Evolutionary conservation across 352 stramenopile genomes (phyloP).

Genomic region (Globisporangium camurandrum): DNA sequence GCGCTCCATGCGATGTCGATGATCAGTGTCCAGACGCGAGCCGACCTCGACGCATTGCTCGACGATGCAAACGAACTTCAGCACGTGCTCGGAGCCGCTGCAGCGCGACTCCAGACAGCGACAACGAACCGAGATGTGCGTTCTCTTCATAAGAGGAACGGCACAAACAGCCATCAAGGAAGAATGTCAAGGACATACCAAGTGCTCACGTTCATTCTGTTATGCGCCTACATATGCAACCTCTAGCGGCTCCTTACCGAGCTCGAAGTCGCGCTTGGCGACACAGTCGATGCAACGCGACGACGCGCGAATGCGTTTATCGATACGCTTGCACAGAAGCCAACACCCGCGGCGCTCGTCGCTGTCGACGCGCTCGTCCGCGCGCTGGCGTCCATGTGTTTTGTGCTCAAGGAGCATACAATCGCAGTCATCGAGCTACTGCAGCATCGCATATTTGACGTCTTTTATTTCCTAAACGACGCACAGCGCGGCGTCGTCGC

Average conservation of each 20-base stretch:
- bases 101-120: neutral
- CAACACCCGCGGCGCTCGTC: slow-evolving; percentile 15
- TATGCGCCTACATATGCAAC: neutral
- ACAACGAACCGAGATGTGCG: slow-evolving; percentile 1
- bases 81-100: slow-evolving; percentile 15
- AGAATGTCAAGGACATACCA: too few species aligned
- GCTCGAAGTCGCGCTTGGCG: slow-evolving; percentile 32
- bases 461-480: slow-evolving; percentile 34
- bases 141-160: too few species aligned
- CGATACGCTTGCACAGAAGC: slow-evolving; percentile 13
- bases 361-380: slow-evolving; percentile 23
- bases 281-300: slow-evolving; percentile 25
- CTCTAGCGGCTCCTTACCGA: slow-evolving; percentile 31
- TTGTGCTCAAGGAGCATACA: slow-evolving; percentile 31
- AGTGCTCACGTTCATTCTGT: neutral
- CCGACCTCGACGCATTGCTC: slow-evolving; percentile 20
- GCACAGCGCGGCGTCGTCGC: slow-evolving; percentile 12
- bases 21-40: slow-evolving; percentile 11
- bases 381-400: slow-evolving; percentile 32
- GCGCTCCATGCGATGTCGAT: slow-evolving; percentile 15
- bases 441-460: slow-evolving; percentile 20
- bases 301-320: slow-evolving; percentile 31
- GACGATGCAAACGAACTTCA: slow-evolving; percentile 18
- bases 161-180: neutral
- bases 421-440: slow-evolving; percentile 30